Evolutionary conservation across 177 flowering plant species (phyloP).

Genomic region (Vitis hybrid): DNA sequence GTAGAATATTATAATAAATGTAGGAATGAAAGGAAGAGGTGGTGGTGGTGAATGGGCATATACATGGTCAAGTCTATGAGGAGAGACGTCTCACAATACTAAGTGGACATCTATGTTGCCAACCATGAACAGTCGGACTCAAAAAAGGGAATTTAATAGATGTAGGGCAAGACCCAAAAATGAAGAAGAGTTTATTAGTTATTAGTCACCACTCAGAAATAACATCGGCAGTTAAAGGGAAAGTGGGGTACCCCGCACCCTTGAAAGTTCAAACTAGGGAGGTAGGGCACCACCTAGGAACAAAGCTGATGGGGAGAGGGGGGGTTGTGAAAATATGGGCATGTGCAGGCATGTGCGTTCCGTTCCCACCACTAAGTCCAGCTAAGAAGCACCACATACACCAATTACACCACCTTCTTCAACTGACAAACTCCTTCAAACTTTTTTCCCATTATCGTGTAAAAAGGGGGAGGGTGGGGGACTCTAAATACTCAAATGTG

Average conservation of each 20-base stretch:
- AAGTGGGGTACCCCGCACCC: too few species aligned
- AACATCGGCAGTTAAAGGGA: neutral
- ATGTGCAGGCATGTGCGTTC: constrained; percentile 45
- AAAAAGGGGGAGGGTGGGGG: neutral
- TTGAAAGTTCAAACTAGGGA: neutral
- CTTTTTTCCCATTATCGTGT: neutral
- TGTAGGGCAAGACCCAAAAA: too few species aligned
- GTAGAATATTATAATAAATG: too few species aligned
- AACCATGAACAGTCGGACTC: too few species aligned
- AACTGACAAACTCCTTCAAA: neutral
- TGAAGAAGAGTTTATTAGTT: too few species aligned
- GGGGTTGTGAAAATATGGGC: neutral
- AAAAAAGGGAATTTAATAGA: too few species aligned
- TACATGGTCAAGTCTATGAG: too few species aligned
- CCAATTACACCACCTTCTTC: constrained; percentile 8
- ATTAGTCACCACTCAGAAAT: too few species aligned
- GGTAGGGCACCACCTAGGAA: neutral
- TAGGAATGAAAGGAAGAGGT: too few species aligned
- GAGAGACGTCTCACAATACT: too few species aligned
- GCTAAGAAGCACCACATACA: constrained; percentile 8
- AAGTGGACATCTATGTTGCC: too few species aligned
- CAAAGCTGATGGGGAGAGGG: constrained; percentile 7
- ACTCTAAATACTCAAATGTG: neutral
- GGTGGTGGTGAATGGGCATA: too few species aligned
- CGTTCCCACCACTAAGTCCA: constrained; percentile 30